Conservation (phyloP, 306 rosid genomes). For the Sicyos baderoa region DNA sequence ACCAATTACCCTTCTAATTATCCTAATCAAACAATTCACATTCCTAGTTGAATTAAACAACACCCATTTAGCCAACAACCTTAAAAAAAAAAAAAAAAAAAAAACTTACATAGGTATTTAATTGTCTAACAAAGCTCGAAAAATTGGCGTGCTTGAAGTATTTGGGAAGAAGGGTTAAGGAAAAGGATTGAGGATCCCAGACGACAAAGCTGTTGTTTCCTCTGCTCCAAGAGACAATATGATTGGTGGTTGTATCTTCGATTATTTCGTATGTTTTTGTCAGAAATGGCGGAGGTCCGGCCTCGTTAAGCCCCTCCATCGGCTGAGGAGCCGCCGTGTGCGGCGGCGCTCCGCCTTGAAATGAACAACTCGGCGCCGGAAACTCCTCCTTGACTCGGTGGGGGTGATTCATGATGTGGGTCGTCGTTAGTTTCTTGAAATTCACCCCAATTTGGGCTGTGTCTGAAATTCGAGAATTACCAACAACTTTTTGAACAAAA, state of each 20-base stretch:
- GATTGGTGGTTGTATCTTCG: slow-evolving; percentile 55
- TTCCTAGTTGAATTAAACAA: neutral
- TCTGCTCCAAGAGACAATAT: slow-evolving; percentile 68
- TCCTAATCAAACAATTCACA: no score
- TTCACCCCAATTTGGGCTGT: neutral
- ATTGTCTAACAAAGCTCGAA: slow-evolving; percentile 92
- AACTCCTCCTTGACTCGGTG: slow-evolving; percentile 39
- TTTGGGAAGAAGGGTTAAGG: slow-evolving; percentile 59
- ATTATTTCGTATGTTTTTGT: slow-evolving; percentile 76
- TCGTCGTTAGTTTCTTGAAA: neutral
- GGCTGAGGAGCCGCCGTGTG: slow-evolving; percentile 54
- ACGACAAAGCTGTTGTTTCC: slow-evolving; percentile 76
- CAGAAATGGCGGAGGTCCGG: slow-evolving; percentile 81
- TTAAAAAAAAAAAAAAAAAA: neutral
- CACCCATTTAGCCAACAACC: neutral
- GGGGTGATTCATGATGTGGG: slow-evolving; percentile 32
- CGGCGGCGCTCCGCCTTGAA: slow-evolving; percentile 6
- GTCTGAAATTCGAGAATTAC: neutral
- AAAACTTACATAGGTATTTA: slow-evolving; percentile 73
- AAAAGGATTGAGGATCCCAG: slow-evolving; percentile 68
- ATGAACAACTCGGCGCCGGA: slow-evolving; percentile 26
- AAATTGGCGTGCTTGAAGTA: slow-evolving; percentile 90
- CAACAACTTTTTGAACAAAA: neutral
- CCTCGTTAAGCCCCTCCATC: slow-evolving; percentile 50
- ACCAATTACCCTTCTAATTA: neutral